Conservation (phyloP, 441 rosid species). For the Populus hybrid region DNA sequence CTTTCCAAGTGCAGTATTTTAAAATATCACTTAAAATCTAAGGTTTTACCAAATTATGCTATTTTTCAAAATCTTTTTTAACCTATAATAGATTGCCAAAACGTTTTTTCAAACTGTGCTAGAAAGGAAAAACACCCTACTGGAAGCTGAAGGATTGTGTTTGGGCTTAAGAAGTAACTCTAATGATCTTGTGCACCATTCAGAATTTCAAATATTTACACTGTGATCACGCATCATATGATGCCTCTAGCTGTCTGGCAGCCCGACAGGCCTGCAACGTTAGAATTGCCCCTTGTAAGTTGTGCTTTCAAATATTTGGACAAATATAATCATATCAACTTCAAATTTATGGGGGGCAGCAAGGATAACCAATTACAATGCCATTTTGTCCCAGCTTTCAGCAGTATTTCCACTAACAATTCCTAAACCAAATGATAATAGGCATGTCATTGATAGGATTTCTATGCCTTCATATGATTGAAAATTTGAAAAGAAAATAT, state of each 20-base stretch:
- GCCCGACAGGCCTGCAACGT: constrained; percentile 21
- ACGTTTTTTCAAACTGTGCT: too few species aligned
- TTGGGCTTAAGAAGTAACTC: neutral
- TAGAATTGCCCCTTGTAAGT: constrained; percentile 6
- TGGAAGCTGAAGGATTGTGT: neutral
- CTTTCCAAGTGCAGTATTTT: too few species aligned
- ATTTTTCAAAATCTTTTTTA: too few species aligned
- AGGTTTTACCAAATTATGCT: neutral
- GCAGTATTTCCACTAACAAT: neutral
- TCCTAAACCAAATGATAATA: neutral
- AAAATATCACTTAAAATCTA: neutral
- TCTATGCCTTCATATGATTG: neutral
- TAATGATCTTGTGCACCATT: neutral
- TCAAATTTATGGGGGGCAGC: neutral
- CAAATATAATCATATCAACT: neutral
- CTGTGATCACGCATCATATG: neutral
- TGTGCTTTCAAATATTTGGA: neutral
- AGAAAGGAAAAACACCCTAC: too few species aligned
- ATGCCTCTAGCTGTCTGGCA: neutral
- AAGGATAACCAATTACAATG: neutral
- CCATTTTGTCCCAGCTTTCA: neutral
- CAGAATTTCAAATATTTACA: neutral
- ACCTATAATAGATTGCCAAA: neutral
- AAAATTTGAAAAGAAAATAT: neutral
- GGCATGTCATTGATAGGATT: neutral